A percentile compares a stretch with the other conserved stretches of the same genome.
Conservation (phyloP, 768 basidiomycete genomes). For the Kwoniella sp. region DNA sequence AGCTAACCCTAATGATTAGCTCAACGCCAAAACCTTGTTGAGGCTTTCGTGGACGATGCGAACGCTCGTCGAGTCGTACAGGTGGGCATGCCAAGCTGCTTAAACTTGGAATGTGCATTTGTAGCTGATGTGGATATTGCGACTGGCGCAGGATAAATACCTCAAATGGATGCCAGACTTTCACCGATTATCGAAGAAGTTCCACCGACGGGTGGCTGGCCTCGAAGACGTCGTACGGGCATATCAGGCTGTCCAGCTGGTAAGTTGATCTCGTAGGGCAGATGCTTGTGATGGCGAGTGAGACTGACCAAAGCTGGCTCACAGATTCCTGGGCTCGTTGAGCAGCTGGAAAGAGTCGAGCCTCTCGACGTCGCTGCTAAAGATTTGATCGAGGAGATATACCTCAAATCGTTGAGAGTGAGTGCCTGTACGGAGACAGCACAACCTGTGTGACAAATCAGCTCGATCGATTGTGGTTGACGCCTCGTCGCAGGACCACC, state of each 20-base stretch:
- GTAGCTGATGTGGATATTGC: not conserved
- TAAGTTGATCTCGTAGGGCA: constrained; percentile 48
- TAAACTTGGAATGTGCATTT: not conserved
- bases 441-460: too few species aligned
- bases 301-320: not conserved
- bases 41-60: constrained; percentile 76
- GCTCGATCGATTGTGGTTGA: not conserved
- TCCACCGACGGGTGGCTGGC: constrained; percentile 77
- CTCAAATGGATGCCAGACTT: constrained; percentile 92
- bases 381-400: constrained; percentile 68
- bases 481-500: constrained; percentile 61
- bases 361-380: constrained; percentile 59
- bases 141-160: constrained; percentile 70
- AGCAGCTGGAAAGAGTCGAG: constrained; percentile 63
- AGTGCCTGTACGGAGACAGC: constrained; percentile 34
- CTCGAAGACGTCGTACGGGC: constrained; percentile 94
- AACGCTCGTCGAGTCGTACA: constrained; percentile 69
- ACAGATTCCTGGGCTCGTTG: constrained; percentile 75
- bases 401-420: constrained; percentile 67
- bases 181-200: constrained; percentile 84
- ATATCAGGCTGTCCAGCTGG: constrained; percentile 88
- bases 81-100: too few species aligned
- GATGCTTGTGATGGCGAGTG: not conserved
- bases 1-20: constrained; percentile 58
- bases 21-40: constrained; percentile 82